Percentiles rank a stretch among this genome's conserved stretches.
Conservation (phyloP, 2,329 filamentous ascomycete genomes). For the Epichloe baconii region DNA sequence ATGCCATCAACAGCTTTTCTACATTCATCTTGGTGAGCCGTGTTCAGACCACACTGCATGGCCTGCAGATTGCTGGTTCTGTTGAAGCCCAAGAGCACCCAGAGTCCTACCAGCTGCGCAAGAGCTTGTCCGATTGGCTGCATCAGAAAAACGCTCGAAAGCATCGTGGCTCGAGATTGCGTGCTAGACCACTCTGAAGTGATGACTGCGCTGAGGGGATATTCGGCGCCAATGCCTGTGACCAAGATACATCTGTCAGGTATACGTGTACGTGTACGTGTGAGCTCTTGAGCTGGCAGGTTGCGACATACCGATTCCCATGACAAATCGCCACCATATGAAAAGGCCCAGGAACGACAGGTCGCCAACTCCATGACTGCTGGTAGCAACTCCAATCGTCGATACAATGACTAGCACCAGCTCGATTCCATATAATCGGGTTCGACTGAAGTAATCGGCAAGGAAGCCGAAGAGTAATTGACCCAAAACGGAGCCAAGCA, state of each 20-base stretch:
- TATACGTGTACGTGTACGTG: not conserved
- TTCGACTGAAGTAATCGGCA: conserved; percentile 41
- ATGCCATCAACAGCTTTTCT: conserved; percentile 41
- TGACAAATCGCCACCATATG: conserved; percentile 41
- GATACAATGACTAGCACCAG: conserved; percentile 42
- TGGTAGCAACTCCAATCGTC: conserved; percentile 43
- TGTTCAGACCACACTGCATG: conserved; percentile 35
- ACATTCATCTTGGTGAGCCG: conserved; percentile 30
- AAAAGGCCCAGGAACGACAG: conserved; percentile 38
- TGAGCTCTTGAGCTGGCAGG: not conserved
- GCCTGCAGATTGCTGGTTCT: conserved; percentile 26
- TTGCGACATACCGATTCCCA: conserved; percentile 32
- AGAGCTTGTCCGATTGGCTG: conserved; percentile 55
- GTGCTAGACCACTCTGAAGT: conserved; percentile 53
- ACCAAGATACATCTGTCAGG: not conserved
- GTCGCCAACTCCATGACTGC: conserved; percentile 34
- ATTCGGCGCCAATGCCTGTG: conserved; percentile 51
- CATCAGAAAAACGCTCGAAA: conserved; percentile 56
- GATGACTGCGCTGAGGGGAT: conserved; percentile 54
- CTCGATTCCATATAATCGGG: conserved; percentile 42
- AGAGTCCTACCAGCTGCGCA: conserved; percentile 48
- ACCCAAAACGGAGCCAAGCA: conserved; percentile 37
- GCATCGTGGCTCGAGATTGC: conserved; percentile 52
- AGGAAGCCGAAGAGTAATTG: conserved; percentile 40
- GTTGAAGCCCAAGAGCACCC: conserved; percentile 34